Evolutionary conservation across 2,329 filamentous ascomycete genomes (phyloP).

Genomic region (Daldinia eschscholtzii): DNA sequence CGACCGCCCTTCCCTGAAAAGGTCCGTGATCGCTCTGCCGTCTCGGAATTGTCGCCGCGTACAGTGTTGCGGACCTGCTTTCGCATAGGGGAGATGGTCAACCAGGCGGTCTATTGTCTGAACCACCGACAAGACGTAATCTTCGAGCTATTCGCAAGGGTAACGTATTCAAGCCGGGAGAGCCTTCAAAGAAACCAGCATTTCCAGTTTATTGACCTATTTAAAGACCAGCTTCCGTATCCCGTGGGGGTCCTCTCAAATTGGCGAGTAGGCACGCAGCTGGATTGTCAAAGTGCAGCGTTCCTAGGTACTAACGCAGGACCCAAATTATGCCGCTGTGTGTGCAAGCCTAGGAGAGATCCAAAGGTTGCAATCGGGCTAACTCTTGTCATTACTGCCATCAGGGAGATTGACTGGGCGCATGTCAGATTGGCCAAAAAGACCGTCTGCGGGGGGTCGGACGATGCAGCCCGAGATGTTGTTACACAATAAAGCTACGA

Average conservation of each 20-base stretch:
- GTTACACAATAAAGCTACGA: conserved; percentile 13
- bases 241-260: conserved; percentile 47
- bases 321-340: conserved; percentile 48
- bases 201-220: conserved; percentile 74
- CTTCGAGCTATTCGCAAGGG: conserved; percentile 74
- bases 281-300: conserved; percentile 47
- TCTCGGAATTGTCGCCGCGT: conserved; percentile 64
- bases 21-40: conserved; percentile 64
- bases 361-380: conserved; percentile 45
- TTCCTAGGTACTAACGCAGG: conserved; percentile 43
- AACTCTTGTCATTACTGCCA: conserved; percentile 46
- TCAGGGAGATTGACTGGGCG: conserved; percentile 47
- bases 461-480: conserved; percentile 16
- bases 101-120: conserved; percentile 56
- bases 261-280: conserved; percentile 48
- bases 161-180: conserved; percentile 69
- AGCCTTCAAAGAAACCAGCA: conserved; percentile 64
- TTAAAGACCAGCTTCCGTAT: conserved; percentile 69
- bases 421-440: conserved; percentile 47
- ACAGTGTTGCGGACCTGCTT: conserved; percentile 71
- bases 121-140: conserved; percentile 56
- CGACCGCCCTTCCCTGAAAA: conserved; percentile 64
- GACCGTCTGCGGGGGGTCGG: conserved; percentile 30
- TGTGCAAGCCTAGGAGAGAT: conserved; percentile 49
- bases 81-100: conserved; percentile 70